Base-by-base conservation (phyloP, 179 eudicot genomes). In the Drosera spatulata region DNA sequence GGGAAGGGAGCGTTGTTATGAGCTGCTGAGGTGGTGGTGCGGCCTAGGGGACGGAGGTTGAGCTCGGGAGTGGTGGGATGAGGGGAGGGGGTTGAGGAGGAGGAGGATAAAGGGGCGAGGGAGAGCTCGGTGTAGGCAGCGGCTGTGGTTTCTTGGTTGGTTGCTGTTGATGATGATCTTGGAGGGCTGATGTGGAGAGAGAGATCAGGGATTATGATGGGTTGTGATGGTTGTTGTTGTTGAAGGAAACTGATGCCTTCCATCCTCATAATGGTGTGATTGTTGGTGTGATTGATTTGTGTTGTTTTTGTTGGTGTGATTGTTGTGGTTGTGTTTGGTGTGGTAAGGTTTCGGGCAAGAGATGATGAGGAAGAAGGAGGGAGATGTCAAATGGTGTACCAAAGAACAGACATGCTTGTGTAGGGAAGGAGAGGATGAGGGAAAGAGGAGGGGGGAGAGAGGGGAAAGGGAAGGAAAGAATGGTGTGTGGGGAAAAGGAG, bases 181-280 rank as follows among this genome's bases (percentile, higher is more conserved):
- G 97, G 97, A 50, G 95, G 93, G 70, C 97, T 87, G 69, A 90
- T 90, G 73, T 90, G 86, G 4, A 87, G 76, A 39, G 89, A 85
- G 54, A 85, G 72, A 69, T 85, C 93, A 33, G 93, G 88, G 63
- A 81, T 85, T 49, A 22, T 22, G 33, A 22, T 65, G 69, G 61
- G 91, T 80, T 10, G 91, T 70, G 7, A 73, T 83, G 67, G 81
- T 79, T 46, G 79, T 66, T 46, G 79, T 66, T 85, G 81, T 81
- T 5, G 33, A 22, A 22, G 33, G 33, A 22, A 22, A 22, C 33
- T 22, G 33, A 39, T 47, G 10, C 78, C 71, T 68, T 76, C 76
- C 41, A 77, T 46, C 11, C 49, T 46, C 11, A 46, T 6, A 6
- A 6, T 46, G 7, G 49, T 1, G 7, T n/a, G n/a, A n/a, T n/a